phyloP scores from a whole-genome alignment of 345 rosid species.

The Bretschneidera sinensis region DNA sequence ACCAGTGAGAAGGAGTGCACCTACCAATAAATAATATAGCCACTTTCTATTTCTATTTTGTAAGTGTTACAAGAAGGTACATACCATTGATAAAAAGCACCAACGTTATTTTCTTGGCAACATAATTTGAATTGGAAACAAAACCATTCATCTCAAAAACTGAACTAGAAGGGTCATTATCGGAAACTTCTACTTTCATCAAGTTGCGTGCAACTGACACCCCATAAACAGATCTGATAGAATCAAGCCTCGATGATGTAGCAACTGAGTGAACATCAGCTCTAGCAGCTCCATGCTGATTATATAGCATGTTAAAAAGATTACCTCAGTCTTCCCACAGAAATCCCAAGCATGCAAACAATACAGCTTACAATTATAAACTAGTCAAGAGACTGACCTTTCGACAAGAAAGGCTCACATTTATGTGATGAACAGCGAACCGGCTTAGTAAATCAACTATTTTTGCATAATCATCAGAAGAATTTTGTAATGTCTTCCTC shows the following conservation, averaged over 20 bases:
- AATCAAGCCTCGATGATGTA: constrained; percentile 70
- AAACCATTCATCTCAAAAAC: constrained; percentile 75
- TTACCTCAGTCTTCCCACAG: not conserved
- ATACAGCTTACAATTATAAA: not conserved
- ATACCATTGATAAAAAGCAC: constrained; percentile 91
- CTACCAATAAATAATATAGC: too few relatives aligned
- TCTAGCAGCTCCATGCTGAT: constrained; percentile 90
- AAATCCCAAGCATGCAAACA: constrained; percentile 5
- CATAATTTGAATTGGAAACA: constrained; percentile 70
- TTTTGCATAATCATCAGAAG: constrained; percentile 85
- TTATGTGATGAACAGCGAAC: constrained; percentile 76
- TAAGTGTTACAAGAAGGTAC: constrained; percentile 13
- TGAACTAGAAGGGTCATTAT: constrained; percentile 46
- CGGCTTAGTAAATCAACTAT: constrained; percentile 85
- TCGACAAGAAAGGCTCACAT: constrained; percentile 82
- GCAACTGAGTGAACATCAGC: constrained; percentile 79
- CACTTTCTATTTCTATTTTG: too few relatives aligned
- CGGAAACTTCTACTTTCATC: constrained; percentile 59
- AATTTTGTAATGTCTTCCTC: constrained; percentile 85
- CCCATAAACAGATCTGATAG: constrained; percentile 82
- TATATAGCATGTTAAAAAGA: constrained; percentile 15
- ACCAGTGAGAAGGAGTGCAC: too few relatives aligned
- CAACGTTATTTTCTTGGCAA: constrained; percentile 85
- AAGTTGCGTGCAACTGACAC: constrained; percentile 64
- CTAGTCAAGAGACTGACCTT: constrained; percentile 50